Conservation (phyloP, 2,329 filamentous ascomycete species). For the Diaporthe helianthi region DNA sequence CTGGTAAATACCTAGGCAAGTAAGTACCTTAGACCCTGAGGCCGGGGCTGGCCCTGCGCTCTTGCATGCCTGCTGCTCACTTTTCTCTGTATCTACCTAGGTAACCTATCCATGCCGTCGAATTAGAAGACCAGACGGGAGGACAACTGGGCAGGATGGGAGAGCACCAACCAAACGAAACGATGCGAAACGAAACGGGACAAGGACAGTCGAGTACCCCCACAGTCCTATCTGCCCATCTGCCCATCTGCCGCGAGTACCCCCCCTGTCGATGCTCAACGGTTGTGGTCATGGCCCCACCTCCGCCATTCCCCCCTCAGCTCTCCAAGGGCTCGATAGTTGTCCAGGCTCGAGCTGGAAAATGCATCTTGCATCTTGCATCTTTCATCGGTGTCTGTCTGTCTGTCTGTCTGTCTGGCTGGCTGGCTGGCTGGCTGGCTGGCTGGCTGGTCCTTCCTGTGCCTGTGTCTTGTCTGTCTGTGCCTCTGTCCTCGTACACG, state of each 20-base stretch:
- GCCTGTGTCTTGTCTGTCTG: background rate
- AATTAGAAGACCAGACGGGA: background rate
- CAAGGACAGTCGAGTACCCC: background rate
- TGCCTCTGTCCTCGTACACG: constrained; percentile 3
- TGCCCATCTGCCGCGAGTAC: background rate
- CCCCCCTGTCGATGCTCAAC: constrained; percentile 7
- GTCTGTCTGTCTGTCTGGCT: too few species aligned
- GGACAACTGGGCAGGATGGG: background rate
- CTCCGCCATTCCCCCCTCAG: background rate
- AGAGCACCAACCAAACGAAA: background rate
- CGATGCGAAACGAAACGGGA: background rate
- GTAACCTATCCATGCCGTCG: constrained; percentile 5
- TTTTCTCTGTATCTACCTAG: background rate
- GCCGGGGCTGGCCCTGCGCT: background rate
- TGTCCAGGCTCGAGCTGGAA: constrained; percentile 5
- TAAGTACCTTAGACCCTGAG: background rate
- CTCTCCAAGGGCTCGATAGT: constrained; percentile 6
- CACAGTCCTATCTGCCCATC: background rate
- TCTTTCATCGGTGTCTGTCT: too few species aligned
- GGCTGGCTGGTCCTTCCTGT: background rate
- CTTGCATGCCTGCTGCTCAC: background rate
- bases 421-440: too few species aligned
- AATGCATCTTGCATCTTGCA: background rate
- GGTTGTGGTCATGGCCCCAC: background rate
- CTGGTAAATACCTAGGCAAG: background rate